Evolutionary conservation across 1,139 yeast species (phyloP), one percentile per base, ranked within the genome.

Genomic region (Yamadazyma mexicana): DNA sequence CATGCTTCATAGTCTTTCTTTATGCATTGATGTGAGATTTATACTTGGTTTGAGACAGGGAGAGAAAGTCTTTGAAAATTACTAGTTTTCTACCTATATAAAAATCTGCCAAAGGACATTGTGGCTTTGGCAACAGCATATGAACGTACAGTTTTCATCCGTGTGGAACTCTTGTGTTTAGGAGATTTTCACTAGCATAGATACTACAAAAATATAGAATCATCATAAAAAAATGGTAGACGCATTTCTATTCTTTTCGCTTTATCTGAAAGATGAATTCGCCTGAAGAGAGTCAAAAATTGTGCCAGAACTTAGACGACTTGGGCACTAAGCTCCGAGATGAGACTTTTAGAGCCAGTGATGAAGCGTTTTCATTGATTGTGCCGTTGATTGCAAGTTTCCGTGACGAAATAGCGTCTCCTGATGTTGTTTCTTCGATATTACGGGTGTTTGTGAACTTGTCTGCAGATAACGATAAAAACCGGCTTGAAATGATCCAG

Each of bases 1-100:
- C 2, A 66, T 92, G 58, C 68, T 92, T 39, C 81, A 85, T 52
- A 86, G 95, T 25, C 64, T 92, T 52, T 74, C 96, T 44, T 77
- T 80, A 47, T 79, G 92, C 25, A 82, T 88, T 6, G 98, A 92
- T 62, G 97, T 92, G n/a, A 69, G 98, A 47, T 78, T 79, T 36
- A 68, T 92, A 2, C 65, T 92, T 43, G 81, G 95, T 5, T 67
- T 92, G 49, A 80, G 88, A 52, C 70, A 74, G 49, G 97, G 97
- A 1, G 95, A 87, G 54, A 72, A 75, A 45, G 78, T 82, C 6
- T 83, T 87, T 55, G 83, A 76, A 49, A 61, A 48, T 33, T 55
- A 44, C 23, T 33, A 17, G 24, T 8, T n/a, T 8, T 10, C 11
- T 30, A n/a, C n/a, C n/a, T n/a, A n/a, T n/a, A n/a, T n/a, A n/a